Conservation (phyloP, 371 early-diverging fungal species). For the Dinochytrium kinnereticum region DNA sequence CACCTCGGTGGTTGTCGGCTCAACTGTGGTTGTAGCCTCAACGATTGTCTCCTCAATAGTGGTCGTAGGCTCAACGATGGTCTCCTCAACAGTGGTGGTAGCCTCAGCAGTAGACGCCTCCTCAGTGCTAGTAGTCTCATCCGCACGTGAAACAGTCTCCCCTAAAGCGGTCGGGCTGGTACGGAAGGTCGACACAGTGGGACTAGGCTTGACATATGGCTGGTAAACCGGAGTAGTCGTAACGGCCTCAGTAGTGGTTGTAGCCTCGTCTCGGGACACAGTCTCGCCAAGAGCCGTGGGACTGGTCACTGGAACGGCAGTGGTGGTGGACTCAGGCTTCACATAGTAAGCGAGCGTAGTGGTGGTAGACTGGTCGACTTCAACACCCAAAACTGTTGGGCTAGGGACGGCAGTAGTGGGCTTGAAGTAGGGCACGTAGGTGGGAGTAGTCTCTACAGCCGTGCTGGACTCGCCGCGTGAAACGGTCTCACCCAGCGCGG, state of each 20-base stretch:
- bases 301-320: neutral
- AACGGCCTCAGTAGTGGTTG: neutral
- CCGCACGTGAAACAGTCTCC: neutral
- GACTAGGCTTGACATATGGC: neutral
- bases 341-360: neutral
- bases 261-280: neutral
- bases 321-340: neutral
- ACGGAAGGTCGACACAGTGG: neutral
- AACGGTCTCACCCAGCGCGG: constrained; percentile 12
- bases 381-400: constrained; percentile 8
- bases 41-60: neutral
- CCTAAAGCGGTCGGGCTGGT: constrained; percentile 9
- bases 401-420: neutral
- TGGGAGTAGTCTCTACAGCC: neutral
- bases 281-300: constrained; percentile 13
- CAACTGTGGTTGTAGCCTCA: neutral
- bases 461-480: neutral
- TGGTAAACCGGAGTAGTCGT: neutral
- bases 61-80: neutral
- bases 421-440: constrained; percentile 4
- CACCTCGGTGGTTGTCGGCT: neutral
- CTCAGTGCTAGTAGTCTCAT: neutral
- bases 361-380: neutral
- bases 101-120: neutral
- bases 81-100: neutral